Conservation (phyloP, 495 filamentous ascomycete genomes). For the Thermothielavioides terrestris region DNA sequence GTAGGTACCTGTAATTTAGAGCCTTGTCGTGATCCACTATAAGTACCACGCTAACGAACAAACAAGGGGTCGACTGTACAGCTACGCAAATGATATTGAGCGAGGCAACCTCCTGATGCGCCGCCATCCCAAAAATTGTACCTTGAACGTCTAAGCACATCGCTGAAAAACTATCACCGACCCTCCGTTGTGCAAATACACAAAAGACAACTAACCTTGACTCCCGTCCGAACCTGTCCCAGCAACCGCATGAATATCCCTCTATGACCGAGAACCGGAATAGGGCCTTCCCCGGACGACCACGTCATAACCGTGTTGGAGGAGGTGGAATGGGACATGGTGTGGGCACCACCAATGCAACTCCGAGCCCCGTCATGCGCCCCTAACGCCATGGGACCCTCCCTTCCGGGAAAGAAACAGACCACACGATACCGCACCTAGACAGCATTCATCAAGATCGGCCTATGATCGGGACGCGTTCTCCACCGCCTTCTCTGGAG, state of each 20-base stretch:
- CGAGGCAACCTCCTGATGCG: too few relatives aligned
- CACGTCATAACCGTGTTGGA: background rate
- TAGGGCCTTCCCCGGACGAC: background rate
- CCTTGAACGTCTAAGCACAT: background rate
- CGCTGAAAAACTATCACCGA: constrained; percentile 2
- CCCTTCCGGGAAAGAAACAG: background rate
- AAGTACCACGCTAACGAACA: too few relatives aligned
- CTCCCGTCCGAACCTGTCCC: background rate
- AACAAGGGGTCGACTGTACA: too few relatives aligned
- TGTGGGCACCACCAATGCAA: too few relatives aligned
- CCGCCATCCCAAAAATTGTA: too few relatives aligned
- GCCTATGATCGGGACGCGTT: constrained; percentile 1
- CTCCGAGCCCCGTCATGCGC: background rate
- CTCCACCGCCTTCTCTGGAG: constrained; percentile 6
- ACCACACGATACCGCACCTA: background rate
- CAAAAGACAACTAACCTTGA: background rate
- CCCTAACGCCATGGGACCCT: background rate
- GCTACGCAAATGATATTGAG: too few relatives aligned
- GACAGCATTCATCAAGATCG: too few relatives aligned
- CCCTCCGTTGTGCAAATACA: background rate
- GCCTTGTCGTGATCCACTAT: too few relatives aligned
- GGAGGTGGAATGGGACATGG: background rate
- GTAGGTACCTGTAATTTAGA: too few relatives aligned
- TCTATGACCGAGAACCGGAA: background rate
- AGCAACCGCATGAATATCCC: background rate